These are phyloP conservation scores for Magnolia changhungtana DNA, from an alignment of 164 flowering plant genomes.

Conservation along the genomic window DNA sequence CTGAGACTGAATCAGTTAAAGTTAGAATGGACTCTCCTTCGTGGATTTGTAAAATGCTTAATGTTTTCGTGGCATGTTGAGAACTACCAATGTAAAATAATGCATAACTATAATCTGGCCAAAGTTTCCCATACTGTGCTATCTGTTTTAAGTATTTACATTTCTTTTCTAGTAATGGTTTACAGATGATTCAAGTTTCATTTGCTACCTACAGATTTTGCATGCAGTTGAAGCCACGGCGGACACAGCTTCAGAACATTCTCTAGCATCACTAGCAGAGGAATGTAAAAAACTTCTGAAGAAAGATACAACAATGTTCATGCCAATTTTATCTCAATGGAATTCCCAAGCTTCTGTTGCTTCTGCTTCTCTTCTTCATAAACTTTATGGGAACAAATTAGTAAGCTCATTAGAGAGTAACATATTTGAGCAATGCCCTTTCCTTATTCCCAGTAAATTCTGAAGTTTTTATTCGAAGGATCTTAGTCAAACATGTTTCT, in stretches of 20 bases:
- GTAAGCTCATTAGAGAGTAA: conserved; percentile 35
- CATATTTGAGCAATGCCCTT: background rate
- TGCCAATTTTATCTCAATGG: conserved; percentile 73
- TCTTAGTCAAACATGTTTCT: conserved; percentile 18
- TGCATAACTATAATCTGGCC: too few species aligned
- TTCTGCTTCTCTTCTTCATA: conserved; percentile 85
- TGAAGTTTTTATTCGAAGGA: background rate
- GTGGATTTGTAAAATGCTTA: too few species aligned
- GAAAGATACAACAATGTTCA: conserved; percentile 56
- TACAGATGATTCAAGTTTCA: background rate
- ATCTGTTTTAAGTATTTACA: too few species aligned
- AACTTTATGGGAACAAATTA: conserved; percentile 84
- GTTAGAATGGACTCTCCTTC: too few species aligned
- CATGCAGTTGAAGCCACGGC: conserved; percentile 57
- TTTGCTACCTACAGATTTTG: conserved; percentile 42
- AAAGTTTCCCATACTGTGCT: too few species aligned
- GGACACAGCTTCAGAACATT: conserved; percentile 58
- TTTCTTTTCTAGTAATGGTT: background rate
- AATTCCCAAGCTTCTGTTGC: conserved; percentile 65
- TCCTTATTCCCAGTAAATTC: background rate
- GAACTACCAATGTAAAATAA: too few species aligned
- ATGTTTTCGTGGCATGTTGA: too few species aligned
- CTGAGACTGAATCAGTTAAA: too few species aligned
- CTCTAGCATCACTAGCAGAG: conserved; percentile 78
- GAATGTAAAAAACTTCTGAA: conserved; percentile 68